Base-by-base conservation (phyloP, 352 stramenopile genomes). In the Pythium plurisporium region DNA sequence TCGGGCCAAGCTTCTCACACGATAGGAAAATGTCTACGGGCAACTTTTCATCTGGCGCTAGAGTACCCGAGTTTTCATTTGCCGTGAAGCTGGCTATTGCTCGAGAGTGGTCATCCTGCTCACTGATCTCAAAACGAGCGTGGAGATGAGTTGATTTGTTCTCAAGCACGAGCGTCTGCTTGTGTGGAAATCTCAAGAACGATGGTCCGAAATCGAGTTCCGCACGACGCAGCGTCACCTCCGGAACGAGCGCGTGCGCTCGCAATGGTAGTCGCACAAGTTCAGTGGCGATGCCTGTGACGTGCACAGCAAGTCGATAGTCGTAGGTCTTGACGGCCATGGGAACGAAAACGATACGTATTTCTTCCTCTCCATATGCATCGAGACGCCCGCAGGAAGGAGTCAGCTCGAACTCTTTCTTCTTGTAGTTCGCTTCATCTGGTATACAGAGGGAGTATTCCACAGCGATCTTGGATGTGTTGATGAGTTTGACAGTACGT, bases 391-490 rank as follows among this genome's bases (percentile, higher is more conserved):
- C 94, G 5, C 67, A 52, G 0, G 64, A 63, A 3, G 95, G 95
- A 31, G 67, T 55, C n/a, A 98, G 50, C 44, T 84, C 73, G 26
- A 98, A 87, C 69, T 98, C 95, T 46, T 90, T 89, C 52, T 95
- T 81, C 40, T 86, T 89, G 67, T 93, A 96, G 42, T 77, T 82
- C 2, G 85, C 87, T 55, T 98, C 94, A 59, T 98, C 89, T 2
- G 94, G 91, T 30, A 98, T 91, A 10, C 79, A 74, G 12, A 98
- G 75, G 9, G 67, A 74, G 63, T 94, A 98, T 19, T 82, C 76
- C 74, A 98, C 95, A 10, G 86, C 70, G 37, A 98, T 97, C 23
- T 96, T 95, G 11, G 89, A 97, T 9, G 95, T 95, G 64, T 98
- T 98, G 43, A 91, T 72, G 10, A 98, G 79, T 40, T 81, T 89